Percentiles rank a stretch among this genome's conserved stretches.
Conservation (phyloP, 352 stramenopile genomes). For the Globisporangium recalcitrans region DNA sequence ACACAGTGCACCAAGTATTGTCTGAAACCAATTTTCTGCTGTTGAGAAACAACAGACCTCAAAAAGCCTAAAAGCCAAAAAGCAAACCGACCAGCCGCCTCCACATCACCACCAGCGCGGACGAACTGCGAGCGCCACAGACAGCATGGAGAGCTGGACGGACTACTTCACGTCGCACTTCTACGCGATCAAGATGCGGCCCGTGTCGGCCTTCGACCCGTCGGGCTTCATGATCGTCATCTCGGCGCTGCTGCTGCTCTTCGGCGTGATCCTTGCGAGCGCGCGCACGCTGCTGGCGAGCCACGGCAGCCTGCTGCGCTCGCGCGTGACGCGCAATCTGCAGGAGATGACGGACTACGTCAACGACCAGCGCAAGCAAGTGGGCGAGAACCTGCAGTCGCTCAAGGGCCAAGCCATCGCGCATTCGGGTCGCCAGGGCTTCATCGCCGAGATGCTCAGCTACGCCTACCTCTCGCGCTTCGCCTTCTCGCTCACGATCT, state of each 20-base stretch:
- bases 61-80: neutral
- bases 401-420: constrained; percentile 35
- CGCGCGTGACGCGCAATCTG: constrained; percentile 63
- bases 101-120: neutral
- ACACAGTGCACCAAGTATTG: neutral
- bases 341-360: constrained; percentile 79
- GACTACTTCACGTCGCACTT: constrained; percentile 82
- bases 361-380: constrained; percentile 25
- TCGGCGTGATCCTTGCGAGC: constrained; percentile 58
- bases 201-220: constrained; percentile 81
- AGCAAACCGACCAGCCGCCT: neutral
- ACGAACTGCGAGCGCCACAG: too few species aligned
- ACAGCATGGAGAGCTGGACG: constrained; percentile 59
- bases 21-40: neutral
- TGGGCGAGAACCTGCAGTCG: constrained; percentile 71
- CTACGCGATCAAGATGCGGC: constrained; percentile 79
- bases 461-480: constrained; percentile 81
- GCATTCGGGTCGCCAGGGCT: constrained; percentile 63
- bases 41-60: too few species aligned
- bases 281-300: constrained; percentile 31
- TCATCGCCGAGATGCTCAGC: constrained; percentile 87
- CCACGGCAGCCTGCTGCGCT: constrained; percentile 40
- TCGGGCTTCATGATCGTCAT: constrained; percentile 85
- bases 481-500: constrained; percentile 72
- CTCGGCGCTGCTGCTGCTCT: constrained; percentile 55